These are phyloP conservation scores for Candida schatavii DNA, from an alignment of 805 yeast species.

Conservation along the genomic window DNA sequence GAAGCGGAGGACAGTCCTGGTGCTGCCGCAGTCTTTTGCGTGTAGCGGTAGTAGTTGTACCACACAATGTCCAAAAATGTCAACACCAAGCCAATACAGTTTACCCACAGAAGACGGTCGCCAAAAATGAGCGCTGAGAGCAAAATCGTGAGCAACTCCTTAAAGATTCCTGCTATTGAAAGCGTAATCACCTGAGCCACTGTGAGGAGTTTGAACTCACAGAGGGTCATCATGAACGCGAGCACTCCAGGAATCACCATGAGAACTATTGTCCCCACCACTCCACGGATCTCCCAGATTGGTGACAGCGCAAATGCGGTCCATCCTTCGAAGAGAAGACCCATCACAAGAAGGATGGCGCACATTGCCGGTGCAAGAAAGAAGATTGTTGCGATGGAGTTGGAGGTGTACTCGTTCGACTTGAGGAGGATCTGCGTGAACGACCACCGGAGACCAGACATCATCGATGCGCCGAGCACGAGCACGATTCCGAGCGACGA, in stretches of 20 bases:
- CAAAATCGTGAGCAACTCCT: constrained; percentile 83
- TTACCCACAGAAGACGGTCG: constrained; percentile 65
- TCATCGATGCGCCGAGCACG: constrained; percentile 73
- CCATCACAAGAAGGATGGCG: constrained; percentile 55
- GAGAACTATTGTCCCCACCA: constrained; percentile 51
- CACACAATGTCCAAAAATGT: constrained; percentile 78
- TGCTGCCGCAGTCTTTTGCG: constrained; percentile 8
- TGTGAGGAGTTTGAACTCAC: constrained; percentile 80
- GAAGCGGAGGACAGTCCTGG: constrained; percentile 2
- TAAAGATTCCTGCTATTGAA: constrained; percentile 88
- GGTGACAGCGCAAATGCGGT: constrained; percentile 46
- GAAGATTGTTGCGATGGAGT: constrained; percentile 81
- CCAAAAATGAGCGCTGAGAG: constrained; percentile 67
- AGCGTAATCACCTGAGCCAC: constrained; percentile 82
- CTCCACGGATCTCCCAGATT: constrained; percentile 66
- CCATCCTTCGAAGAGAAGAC: constrained; percentile 70
- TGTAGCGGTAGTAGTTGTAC: constrained; percentile 69
- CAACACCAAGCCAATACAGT: constrained; percentile 68
- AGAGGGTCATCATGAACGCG: constrained; percentile 86
- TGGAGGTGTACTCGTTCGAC: constrained; percentile 53
- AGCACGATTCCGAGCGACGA: constrained; percentile 60
- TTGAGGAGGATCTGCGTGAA: constrained; percentile 80
- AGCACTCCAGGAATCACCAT: constrained; percentile 78
- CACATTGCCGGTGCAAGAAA: constrained; percentile 87
- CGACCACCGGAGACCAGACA: constrained; percentile 94